phyloP scores from a whole-genome alignment of 805 yeast genomes.

The Barnettozyma populi region DNA sequence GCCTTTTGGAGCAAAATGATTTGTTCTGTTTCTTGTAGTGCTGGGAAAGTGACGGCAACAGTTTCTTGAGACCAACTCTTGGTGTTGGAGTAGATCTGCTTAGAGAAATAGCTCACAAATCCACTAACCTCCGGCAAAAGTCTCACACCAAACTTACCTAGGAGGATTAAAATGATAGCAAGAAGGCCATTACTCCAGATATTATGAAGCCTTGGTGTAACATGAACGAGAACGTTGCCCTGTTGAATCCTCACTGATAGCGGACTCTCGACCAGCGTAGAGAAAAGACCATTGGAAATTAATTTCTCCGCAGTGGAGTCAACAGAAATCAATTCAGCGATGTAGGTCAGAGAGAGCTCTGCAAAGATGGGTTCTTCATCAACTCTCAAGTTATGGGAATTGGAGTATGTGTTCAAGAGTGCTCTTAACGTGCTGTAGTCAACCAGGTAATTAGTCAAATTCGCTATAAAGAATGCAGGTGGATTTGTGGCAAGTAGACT shows the following conservation, averaged over 20 bases:
- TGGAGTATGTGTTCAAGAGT: slow-evolving; percentile 59
- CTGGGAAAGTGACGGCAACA: slow-evolving; percentile 40
- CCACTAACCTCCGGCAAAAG: slow-evolving; percentile 60
- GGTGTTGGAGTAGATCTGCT: slow-evolving; percentile 60
- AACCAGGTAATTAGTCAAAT: slow-evolving; percentile 46
- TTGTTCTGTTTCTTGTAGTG: slow-evolving; percentile 62
- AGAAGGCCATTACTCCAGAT: slow-evolving; percentile 86
- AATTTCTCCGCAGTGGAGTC: slow-evolving; percentile 63
- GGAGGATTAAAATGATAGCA: slow-evolving; percentile 54
- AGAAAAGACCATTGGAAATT: slow-evolving; percentile 57
- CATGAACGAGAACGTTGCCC: slow-evolving; percentile 53
- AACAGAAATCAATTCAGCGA: slow-evolving; percentile 61
- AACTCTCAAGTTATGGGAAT: slow-evolving; percentile 55
- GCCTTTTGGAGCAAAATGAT: slow-evolving; percentile 58
- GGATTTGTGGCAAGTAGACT: slow-evolving; percentile 46
- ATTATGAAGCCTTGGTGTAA: slow-evolving; percentile 54
- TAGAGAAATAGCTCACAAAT: slow-evolving; percentile 56
- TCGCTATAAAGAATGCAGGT: slow-evolving; percentile 40
- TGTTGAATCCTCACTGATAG: slow-evolving; percentile 60
- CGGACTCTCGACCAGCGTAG: slow-evolving; percentile 68
- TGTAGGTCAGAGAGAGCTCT: slow-evolving; percentile 60
- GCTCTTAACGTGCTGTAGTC: slow-evolving; percentile 59
- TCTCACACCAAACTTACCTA: slow-evolving; percentile 58
- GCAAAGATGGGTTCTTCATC: slow-evolving; percentile 67
- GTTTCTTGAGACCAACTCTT: slow-evolving; percentile 64